phyloP scores from a whole-genome alignment of 108 stramenopile species.

The Skeletonema tropicum region DNA sequence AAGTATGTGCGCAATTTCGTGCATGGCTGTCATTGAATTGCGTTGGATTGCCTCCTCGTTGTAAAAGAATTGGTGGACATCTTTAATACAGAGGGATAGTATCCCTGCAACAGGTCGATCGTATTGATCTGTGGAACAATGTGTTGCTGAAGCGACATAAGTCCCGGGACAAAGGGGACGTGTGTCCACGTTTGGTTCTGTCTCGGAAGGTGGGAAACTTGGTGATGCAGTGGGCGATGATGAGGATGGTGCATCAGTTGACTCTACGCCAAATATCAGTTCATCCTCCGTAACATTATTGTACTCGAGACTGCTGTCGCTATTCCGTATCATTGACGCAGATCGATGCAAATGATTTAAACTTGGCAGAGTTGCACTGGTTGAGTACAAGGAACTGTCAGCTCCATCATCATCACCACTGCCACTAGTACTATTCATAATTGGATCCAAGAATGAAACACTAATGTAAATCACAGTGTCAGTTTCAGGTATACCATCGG shows the following conservation, averaged over 20 bases:
- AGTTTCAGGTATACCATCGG: slow-evolving; percentile 62
- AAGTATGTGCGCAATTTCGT: slow-evolving; percentile 81
- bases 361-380: no score
- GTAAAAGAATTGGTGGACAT: slow-evolving; percentile 60
- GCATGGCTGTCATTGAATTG: slow-evolving; percentile 74
- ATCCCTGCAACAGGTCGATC: slow-evolving; percentile 83
- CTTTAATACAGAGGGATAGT: slow-evolving; percentile 71
- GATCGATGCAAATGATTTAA: no score
- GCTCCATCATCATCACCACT: not conserved
- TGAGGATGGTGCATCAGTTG: slow-evolving; percentile 20
- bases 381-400: not conserved
- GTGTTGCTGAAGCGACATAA: slow-evolving; percentile 77
- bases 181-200: slow-evolving; percentile 32
- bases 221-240: slow-evolving; percentile 23
- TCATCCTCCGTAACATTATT: no score
- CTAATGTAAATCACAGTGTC: slow-evolving; percentile 82
- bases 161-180: slow-evolving; percentile 54
- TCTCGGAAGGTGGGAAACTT: slow-evolving; percentile 34
- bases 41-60: slow-evolving; percentile 38
- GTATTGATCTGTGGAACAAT: slow-evolving; percentile 83
- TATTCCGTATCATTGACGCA: no score
- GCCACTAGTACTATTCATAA: not conserved
- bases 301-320: no score
- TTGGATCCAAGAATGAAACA: slow-evolving; percentile 53
- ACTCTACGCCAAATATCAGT: not conserved